Evolutionary conservation across 768 basidiomycete species (phyloP).

Genomic region (Cystobasidium ongulense): DNA sequence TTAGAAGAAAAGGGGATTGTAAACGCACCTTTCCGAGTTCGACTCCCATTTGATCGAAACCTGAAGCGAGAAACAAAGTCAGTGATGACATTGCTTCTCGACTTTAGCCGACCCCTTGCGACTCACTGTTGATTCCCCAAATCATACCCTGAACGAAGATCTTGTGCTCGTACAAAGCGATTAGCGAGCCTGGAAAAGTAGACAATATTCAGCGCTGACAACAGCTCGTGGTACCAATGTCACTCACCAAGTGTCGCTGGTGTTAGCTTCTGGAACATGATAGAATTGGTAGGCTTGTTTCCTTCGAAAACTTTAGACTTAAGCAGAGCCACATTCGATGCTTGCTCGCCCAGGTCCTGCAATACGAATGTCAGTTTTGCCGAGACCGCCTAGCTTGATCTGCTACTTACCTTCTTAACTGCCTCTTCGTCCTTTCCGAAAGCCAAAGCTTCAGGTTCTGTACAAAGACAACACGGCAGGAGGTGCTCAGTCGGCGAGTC

Average conservation of each 20-base stretch:
- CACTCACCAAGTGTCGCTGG: conserved; percentile 69
- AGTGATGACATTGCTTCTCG: not conserved
- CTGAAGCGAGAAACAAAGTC: not conserved
- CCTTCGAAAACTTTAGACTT: conserved; percentile 99
- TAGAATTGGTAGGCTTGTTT: conserved; percentile 91
- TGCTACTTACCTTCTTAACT: conserved; percentile 53
- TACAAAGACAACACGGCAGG: not conserved
- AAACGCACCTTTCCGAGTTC: conserved; percentile 71
- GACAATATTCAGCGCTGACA: not conserved
- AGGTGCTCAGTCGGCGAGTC: too few relatives aligned
- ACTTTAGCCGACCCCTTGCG: not conserved
- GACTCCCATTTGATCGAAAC: conserved; percentile 94
- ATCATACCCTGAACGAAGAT: conserved; percentile 95
- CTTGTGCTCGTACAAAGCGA: conserved; percentile 95
- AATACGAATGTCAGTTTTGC: conserved; percentile 42
- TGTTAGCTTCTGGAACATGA: conserved; percentile 86
- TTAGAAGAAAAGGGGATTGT: not conserved
- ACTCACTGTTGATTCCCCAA: conserved; percentile 94
- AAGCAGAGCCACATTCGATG: conserved; percentile 67
- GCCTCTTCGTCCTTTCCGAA: conserved; percentile 93
- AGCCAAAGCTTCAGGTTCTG: conserved; percentile 60
- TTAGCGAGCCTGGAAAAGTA: conserved; percentile 57
- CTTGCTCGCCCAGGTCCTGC: conserved; percentile 50
- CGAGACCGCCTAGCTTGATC: conserved; percentile 51
- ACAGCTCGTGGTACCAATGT: not conserved